Base-by-base conservation (phyloP, 306 rosid genomes). In the Glycine soja region DNA sequence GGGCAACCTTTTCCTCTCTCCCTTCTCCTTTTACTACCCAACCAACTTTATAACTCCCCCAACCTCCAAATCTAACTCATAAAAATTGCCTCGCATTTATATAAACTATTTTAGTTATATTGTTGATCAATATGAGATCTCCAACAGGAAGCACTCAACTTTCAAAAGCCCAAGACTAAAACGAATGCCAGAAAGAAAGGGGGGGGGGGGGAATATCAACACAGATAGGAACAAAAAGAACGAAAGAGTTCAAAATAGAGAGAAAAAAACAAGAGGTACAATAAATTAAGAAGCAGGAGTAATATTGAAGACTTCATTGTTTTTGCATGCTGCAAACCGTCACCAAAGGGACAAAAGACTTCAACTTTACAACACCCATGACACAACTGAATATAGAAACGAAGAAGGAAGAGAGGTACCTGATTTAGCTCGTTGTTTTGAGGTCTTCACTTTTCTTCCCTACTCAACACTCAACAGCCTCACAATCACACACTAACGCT, bases 351-450 rank as follows among this genome's bases (percentile, higher is more conserved):
- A 38, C 24, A 75, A 45, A 81, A 75, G 81, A 76, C 53, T 18
- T 47, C 5, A 19, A 71, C 72, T 71, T 63, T 46, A 36, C 42
- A 65, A 38, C 7, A 32, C 32, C 56, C 54, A 80, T 63, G 6
- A 10, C 42, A 19, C 5, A 45, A 68, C 10, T 24, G 48, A 62
- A 72, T 18, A 36, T 15, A 2, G 4, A 75, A 54, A 54, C 4
- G 19, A 3, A 67, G 69, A 43, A 15, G 53, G 61, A 15, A 40
- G 40, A 73, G n/a, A 36, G 32, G 65, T 53, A 86, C 85, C 64
- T 75, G 56, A 34, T 66, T 76, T 6, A 53, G 50, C 4, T 81
- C 11, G 79, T 80, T 38, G 73, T 36, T 77, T 34, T 57, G 43
- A 15, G 77, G 10, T 38, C 10, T 32, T 80, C 38, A 11, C 0